phyloP scores from a whole-genome alignment of 139 green algal species.

The Axilococcus clingmanii region DNA sequence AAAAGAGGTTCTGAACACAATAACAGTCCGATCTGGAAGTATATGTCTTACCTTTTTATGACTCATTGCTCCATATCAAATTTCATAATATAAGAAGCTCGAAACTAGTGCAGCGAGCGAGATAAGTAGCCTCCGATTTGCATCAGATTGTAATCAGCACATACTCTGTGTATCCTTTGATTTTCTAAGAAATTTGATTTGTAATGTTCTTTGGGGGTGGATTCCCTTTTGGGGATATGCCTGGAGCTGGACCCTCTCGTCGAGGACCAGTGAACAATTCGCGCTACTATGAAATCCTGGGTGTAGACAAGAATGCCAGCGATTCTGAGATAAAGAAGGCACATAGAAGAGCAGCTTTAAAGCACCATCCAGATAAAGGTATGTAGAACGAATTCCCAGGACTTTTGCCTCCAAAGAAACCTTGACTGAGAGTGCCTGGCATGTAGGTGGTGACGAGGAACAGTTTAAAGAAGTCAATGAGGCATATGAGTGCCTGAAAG shows the following conservation, averaged over 20 bases:
- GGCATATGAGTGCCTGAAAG: slow-evolving; percentile 91
- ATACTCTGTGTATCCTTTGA: no score
- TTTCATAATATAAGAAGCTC: no score
- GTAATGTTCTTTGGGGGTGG: slow-evolving; percentile 36
- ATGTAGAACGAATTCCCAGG: slow-evolving; percentile 2
- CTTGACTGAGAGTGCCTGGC: neutral
- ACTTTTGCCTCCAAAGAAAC: neutral
- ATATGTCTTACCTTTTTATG: neutral
- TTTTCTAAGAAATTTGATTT: no score
- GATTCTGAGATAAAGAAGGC: slow-evolving; percentile 80
- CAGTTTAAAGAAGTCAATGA: slow-evolving; percentile 99
- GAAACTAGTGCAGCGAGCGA: no score
- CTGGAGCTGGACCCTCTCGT: slow-evolving; percentile 25
- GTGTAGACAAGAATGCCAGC: slow-evolving; percentile 61
- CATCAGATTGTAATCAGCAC: no score
- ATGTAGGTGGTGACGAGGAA: slow-evolving; percentile 75
- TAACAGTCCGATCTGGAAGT: neutral
- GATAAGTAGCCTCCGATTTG: no score
- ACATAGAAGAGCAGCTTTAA: slow-evolving; percentile 74
- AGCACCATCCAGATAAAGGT: slow-evolving; percentile 80
- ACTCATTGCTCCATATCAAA: no score
- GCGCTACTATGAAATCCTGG: slow-evolving; percentile 88
- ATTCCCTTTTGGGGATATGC: slow-evolving; percentile 11
- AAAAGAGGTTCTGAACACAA: neutral
- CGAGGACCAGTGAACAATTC: slow-evolving; percentile 30